Conservation (phyloP, 306 rosid genomes). For the Heteromeles arbutifolia region DNA sequence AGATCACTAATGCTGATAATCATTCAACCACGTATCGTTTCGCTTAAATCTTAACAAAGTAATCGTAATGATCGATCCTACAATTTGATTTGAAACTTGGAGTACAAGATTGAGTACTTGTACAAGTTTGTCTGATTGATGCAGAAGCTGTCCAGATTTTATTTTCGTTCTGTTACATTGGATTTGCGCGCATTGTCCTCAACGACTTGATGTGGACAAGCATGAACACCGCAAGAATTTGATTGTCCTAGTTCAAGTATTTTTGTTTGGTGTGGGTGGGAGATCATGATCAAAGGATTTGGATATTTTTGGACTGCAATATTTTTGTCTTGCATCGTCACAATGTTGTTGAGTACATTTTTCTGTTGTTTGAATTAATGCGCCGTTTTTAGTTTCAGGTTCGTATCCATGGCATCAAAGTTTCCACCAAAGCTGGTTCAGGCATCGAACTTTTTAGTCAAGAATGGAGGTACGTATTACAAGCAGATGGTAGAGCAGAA, state of each 20-base stretch:
- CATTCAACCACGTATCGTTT: neutral
- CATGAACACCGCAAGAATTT: neutral
- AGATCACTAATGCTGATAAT: neutral
- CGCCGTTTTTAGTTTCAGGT: neutral
- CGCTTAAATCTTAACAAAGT: neutral
- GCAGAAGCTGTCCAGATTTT: neutral
- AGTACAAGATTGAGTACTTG: neutral
- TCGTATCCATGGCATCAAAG: conserved; percentile 39
- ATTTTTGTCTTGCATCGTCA: neutral
- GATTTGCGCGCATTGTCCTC: neutral
- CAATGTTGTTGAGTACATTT: neutral
- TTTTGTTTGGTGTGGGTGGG: neutral
- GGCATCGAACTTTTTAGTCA: conserved; percentile 24
- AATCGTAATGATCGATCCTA: neutral
- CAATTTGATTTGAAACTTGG: neutral
- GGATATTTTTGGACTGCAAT: neutral
- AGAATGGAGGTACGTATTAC: conserved; percentile 29
- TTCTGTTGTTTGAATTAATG: neutral
- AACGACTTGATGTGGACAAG: neutral
- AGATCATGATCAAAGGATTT: neutral
- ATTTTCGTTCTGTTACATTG: neutral
- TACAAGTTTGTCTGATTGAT: neutral
- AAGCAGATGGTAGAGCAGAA: conserved; percentile 40
- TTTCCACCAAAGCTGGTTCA: conserved; percentile 36
- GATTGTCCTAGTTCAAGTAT: neutral